Evolutionary conservation across 2,329 filamentous ascomycete genomes (phyloP).

Genomic region (Didymellaceae sp.): DNA sequence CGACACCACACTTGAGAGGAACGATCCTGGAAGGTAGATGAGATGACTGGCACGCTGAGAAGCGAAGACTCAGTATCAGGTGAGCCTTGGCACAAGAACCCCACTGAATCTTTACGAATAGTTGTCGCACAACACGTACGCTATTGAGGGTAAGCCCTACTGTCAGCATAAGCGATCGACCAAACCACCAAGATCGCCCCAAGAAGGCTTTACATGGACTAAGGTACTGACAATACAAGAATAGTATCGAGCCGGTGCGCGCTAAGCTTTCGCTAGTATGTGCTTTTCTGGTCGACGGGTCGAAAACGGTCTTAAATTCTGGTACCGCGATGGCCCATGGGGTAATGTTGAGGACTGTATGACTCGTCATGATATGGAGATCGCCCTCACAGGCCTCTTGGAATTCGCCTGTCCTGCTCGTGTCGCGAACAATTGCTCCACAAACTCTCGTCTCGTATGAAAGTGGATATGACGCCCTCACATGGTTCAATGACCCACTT

Average conservation of each 20-base stretch:
- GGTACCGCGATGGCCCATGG: too few relatives aligned
- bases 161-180: constrained; percentile 7
- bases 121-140: background rate
- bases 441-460: too few relatives aligned
- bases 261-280: background rate
- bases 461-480: too few relatives aligned
- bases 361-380: too few relatives aligned
- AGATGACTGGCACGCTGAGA: too few relatives aligned
- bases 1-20: background rate
- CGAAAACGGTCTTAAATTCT: too few relatives aligned
- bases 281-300: background rate
- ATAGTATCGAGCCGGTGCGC: background rate
- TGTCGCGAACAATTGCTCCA: too few relatives aligned
- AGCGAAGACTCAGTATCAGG: constrained; percentile 11
- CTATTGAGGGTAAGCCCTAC: constrained; percentile 13
- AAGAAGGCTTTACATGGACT: background rate
- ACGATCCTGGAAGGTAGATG: constrained; percentile 3
- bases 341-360: too few relatives aligned
- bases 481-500: too few relatives aligned
- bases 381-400: too few relatives aligned
- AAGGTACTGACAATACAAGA: background rate
- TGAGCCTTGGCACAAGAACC: constrained; percentile 6
- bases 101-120: constrained; percentile 1
- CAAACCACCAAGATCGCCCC: background rate
- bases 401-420: too few relatives aligned